Base-by-base conservation (phyloP, 129 eudicot genomes). In the Saussurea involucrata region DNA sequence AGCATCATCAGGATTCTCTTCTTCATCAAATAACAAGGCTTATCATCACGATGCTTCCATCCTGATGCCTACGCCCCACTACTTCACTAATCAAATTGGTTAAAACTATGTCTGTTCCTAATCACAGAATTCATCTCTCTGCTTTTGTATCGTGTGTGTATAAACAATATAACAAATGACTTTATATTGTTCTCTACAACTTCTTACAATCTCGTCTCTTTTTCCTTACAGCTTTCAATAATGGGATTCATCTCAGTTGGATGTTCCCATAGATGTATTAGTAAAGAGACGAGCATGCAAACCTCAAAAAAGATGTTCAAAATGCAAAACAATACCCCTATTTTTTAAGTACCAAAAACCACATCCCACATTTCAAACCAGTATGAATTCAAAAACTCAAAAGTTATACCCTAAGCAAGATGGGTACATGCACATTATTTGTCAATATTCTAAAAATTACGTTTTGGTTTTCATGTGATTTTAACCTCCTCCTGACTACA, bases 1-100 rank as follows among this genome's bases (percentile, higher is more conserved):
- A 92, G 98, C 98, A 92, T 92, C 98, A 92, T 92, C 98, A 92
- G 98, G 96, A 92, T 93, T 93, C 98, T 81, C 93, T 68, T 81
- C 90, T 34, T 71, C 81, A 17, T 13, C 75, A 68, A 33, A 55
- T 44, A 73, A 73, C 68, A 73, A 57, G 44, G 61, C 22, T 15
- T 57, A 60, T n/a, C 63, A 72, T 53, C 61, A 72, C 22, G 28
- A 64, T 66, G 21, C 83, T 44, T 46, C 78, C 68, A 22, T 24
- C 27, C 72, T 4, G 63, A 21, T 29, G 72, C 68, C 68, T 22
- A 32, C 13, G 49, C 61, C 61, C 32, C 29, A 36, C 71, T 65
- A 27, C 34, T 65, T 25, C 49, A 68, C 17, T 18, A 68, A 68
- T 20, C 72, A 34, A 18, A 68, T 33, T 58, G 83, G 78, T 79